phyloP scores from a whole-genome alignment of 192 early-diverging fungal species.

The Linnemannia zychae region DNA sequence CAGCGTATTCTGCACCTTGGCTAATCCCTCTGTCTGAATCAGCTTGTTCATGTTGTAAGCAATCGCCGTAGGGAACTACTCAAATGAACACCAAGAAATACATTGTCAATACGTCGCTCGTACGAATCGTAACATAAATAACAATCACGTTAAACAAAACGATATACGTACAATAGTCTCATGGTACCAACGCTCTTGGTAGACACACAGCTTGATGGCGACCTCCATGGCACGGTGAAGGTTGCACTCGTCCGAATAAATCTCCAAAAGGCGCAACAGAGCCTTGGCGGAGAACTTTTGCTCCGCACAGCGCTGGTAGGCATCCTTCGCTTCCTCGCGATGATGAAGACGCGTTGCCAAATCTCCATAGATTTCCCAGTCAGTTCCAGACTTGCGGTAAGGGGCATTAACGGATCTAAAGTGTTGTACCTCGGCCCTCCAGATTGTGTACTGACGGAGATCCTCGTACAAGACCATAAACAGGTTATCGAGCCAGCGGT shows the following conservation, averaged over 20 bases:
- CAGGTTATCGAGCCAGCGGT: slow-evolving; percentile 99
- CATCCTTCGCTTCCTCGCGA: slow-evolving; percentile 91
- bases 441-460: slow-evolving; percentile 93
- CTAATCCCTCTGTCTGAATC: slow-evolving; percentile 88
- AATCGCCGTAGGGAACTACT: slow-evolving; percentile 90
- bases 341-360: slow-evolving; percentile 89
- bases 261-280: slow-evolving; percentile 87
- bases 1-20: slow-evolving; percentile 93
- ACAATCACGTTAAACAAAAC: neutral
- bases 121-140: neutral
- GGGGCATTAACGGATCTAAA: slow-evolving; percentile 79
- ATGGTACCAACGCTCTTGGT: slow-evolving; percentile 93
- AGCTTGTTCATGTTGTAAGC: slow-evolving; percentile 88
- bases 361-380: slow-evolving; percentile 99
- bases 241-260: slow-evolving; percentile 84
- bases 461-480: slow-evolving; percentile 99
- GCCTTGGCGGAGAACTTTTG: slow-evolving; percentile 95
- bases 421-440: slow-evolving; percentile 90
- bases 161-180: slow-evolving; percentile 81
- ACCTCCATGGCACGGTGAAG: slow-evolving; percentile 84
- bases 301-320: slow-evolving; percentile 87
- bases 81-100: neutral
- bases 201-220: slow-evolving; percentile 86
- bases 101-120: too few relatives aligned
- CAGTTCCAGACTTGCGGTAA: slow-evolving; percentile 94